Percentiles rank a stretch among this genome's conserved stretches.
Conservation (phyloP, 2,329 filamentous ascomycete species). For the Aspergillus pseudoglaucus region DNA sequence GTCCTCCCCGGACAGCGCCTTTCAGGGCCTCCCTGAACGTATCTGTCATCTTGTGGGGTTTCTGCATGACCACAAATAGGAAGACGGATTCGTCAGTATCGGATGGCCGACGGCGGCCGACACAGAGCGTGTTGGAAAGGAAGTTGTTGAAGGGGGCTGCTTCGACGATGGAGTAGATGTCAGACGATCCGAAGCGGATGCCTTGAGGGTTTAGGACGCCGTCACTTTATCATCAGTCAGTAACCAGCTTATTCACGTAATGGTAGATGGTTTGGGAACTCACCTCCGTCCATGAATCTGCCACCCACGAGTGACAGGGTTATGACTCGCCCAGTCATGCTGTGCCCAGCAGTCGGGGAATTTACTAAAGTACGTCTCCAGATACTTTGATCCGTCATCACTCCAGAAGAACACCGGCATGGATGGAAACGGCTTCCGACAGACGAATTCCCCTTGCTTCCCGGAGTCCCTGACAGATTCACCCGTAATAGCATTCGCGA, state of each 20-base stretch:
- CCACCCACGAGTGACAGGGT: not conserved
- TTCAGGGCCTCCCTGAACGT: constrained; percentile 55
- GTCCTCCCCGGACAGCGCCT: constrained; percentile 57
- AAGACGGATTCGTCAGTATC: constrained; percentile 55
- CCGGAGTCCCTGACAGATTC: constrained; percentile 52
- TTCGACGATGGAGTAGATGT: constrained; percentile 70
- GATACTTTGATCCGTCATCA: constrained; percentile 50
- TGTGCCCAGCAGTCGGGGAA: constrained; percentile 5
- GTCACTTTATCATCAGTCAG: constrained; percentile 37
- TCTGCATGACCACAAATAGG: constrained; percentile 55
- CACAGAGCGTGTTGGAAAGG: constrained; percentile 68
- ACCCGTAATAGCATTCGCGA: constrained; percentile 53
- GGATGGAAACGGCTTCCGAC: constrained; percentile 66
- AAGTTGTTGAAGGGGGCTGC: constrained; percentile 51
- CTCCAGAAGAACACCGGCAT: constrained; percentile 61
- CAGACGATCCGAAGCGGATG: constrained; percentile 73
- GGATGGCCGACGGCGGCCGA: constrained; percentile 63
- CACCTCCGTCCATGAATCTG: not conserved
- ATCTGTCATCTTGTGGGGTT: constrained; percentile 50
- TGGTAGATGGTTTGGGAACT: not conserved
- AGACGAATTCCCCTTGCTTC: constrained; percentile 68
- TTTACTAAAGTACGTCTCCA: constrained; percentile 20
- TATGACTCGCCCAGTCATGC: not conserved
- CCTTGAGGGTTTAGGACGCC: constrained; percentile 75
- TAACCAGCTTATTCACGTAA: not conserved